Evolutionary conservation across 306 rosid genomes (phyloP).

Genomic region (Rosa persica): DNA sequence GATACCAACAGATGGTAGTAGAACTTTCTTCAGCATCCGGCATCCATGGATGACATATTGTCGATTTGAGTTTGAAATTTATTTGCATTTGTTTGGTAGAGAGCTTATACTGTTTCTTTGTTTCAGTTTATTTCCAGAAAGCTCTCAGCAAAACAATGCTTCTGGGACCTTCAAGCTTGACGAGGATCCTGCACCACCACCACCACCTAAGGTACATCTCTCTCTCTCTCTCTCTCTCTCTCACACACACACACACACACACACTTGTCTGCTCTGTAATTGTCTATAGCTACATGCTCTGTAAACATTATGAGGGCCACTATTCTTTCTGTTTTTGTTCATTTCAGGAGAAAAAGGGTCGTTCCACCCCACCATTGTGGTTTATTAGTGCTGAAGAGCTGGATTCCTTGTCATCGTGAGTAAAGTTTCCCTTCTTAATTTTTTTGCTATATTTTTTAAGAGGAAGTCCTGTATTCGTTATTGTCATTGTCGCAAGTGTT

Average conservation of each 20-base stretch:
- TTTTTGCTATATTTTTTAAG: background rate
- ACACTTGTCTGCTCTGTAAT: background rate
- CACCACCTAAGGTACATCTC: slow-evolving; percentile 59
- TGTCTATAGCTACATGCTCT: background rate
- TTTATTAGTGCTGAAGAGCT: slow-evolving; percentile 62
- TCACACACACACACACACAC: too few species aligned
- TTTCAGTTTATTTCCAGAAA: slow-evolving; percentile 59
- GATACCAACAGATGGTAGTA: slow-evolving; percentile 57
- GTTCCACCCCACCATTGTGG: slow-evolving; percentile 75
- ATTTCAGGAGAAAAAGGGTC: slow-evolving; percentile 82
- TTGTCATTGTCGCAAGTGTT: background rate
- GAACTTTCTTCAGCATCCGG: background rate
- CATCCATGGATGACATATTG: background rate
- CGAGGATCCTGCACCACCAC: slow-evolving; percentile 52
- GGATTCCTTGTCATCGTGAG: slow-evolving; percentile 86
- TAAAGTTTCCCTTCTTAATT: slow-evolving; percentile 2
- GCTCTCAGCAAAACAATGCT: slow-evolving; percentile 42
- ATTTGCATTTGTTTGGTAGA: slow-evolving; percentile 6
- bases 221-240: slow-evolving; percentile 5
- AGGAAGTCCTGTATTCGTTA: background rate
- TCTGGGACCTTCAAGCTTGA: slow-evolving; percentile 48
- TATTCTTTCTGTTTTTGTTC: slow-evolving; percentile 19
- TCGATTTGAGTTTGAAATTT: slow-evolving; percentile 4
- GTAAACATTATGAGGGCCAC: background rate
- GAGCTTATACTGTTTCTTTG: slow-evolving; percentile 20